Evolutionary conservation across 1,139 yeast genomes (phyloP).

Genomic region (Trichomonascaceae sp.): DNA sequence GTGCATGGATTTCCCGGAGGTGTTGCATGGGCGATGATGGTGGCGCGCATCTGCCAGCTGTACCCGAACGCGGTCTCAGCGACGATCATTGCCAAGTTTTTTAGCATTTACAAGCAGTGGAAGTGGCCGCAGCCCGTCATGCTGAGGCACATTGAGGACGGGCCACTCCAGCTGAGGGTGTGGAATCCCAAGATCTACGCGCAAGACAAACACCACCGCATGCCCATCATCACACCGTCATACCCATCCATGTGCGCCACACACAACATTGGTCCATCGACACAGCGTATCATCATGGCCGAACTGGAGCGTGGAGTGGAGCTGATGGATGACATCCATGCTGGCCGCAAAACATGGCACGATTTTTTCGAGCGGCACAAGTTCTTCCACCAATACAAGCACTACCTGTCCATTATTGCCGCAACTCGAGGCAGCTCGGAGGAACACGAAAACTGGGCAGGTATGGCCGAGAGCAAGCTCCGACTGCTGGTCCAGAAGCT

Average conservation of each 20-base stretch:
- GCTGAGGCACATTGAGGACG: conserved; percentile 86
- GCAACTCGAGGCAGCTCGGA: conserved; percentile 61
- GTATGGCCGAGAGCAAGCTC: conserved; percentile 80
- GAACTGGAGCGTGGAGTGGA: conserved; percentile 69
- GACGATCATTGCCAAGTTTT: conserved; percentile 76
- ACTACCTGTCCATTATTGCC: conserved; percentile 71
- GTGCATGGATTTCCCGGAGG: conserved; percentile 98
- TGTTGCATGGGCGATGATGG: conserved; percentile 99
- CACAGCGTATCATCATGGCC: conserved; percentile 61
- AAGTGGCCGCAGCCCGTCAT: conserved; percentile 98
- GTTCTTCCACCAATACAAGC: conserved; percentile 72
- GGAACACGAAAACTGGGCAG: conserved; percentile 81
- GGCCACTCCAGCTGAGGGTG: conserved; percentile 88
- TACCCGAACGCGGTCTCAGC: conserved; percentile 96
- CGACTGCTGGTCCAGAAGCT: conserved; percentile 71
- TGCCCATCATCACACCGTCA: conserved; percentile 99
- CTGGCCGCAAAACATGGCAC: conserved; percentile 57
- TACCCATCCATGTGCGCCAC: conserved; percentile 99
- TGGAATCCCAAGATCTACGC: conserved; percentile 94
- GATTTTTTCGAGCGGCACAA: conserved; percentile 67
- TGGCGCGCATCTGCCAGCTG: conserved; percentile 89
- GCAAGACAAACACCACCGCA: conserved; percentile 75
- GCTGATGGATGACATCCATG: conserved; percentile 53
- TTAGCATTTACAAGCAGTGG: conserved; percentile 79
- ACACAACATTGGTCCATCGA: conserved; percentile 81